Conservation (phyloP, 129 eudicot species). For the Arctium minus region DNA sequence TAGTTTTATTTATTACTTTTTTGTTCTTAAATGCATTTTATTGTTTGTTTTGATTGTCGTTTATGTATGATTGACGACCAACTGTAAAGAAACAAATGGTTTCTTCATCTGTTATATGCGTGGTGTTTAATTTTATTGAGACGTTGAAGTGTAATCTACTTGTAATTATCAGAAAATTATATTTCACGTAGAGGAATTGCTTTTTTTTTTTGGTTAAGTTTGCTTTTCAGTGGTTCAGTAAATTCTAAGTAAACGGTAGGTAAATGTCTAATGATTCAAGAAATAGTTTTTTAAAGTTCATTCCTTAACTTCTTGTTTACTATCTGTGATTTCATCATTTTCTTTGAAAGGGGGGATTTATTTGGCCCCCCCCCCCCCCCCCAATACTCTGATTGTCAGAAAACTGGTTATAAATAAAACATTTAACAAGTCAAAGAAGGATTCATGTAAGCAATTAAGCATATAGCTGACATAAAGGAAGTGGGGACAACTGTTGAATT, state of each 20-base stretch:
- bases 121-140: slow-evolving; percentile 7
- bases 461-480: background rate
- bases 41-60: background rate
- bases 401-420: background rate
- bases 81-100: slow-evolving; percentile 8
- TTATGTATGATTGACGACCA: background rate
- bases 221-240: slow-evolving; percentile 34
- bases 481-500: background rate
- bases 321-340: slow-evolving; percentile 12
- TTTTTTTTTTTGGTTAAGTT: slow-evolving; percentile 32
- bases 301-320: slow-evolving; percentile 14
- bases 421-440: slow-evolving; percentile 3
- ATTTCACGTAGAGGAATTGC: slow-evolving; percentile 5
- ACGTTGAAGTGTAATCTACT: slow-evolving; percentile 17
- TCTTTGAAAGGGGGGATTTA: slow-evolving; percentile 1
- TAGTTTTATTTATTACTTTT: background rate
- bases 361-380: too few relatives aligned
- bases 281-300: background rate
- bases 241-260: slow-evolving; percentile 31
- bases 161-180: slow-evolving; percentile 20
- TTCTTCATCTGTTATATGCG: background rate
- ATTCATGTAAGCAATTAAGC: background rate
- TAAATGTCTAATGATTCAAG: slow-evolving; percentile 20
- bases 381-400: background rate
- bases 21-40: slow-evolving; percentile 1